Evolutionary conservation across 148 eudicot genomes (phyloP).

Genomic region (Beta vulgaris): DNA sequence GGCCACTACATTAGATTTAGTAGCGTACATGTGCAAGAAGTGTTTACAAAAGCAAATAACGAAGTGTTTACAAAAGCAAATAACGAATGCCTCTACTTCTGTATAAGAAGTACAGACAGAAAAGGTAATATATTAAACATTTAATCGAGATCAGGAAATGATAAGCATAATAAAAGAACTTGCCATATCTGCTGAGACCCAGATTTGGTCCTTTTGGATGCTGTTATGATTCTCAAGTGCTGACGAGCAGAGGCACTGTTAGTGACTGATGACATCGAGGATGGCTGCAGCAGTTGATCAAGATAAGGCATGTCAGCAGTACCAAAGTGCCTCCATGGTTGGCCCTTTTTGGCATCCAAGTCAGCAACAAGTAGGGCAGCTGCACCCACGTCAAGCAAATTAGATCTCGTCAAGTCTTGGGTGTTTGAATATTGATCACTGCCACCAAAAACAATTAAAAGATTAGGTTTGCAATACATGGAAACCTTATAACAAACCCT

Average conservation of each 20-base stretch:
- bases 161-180: constrained; percentile 28
- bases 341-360: constrained; percentile 79
- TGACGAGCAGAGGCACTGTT: constrained; percentile 80
- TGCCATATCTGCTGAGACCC: constrained; percentile 80
- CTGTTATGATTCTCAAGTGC: constrained; percentile 90
- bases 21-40: background rate
- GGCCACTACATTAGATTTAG: background rate
- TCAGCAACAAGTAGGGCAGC: constrained; percentile 92
- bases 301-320: constrained; percentile 92
- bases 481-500: constrained; percentile 10
- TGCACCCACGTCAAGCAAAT: constrained; percentile 93
- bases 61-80: background rate
- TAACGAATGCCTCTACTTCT: background rate
- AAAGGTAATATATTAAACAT: background rate
- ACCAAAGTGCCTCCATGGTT: constrained; percentile 78
- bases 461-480: constrained; percentile 14
- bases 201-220: constrained; percentile 75
- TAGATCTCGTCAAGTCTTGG: constrained; percentile 59
- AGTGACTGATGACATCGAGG: constrained; percentile 72
- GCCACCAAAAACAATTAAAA: constrained; percentile 26
- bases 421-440: constrained; percentile 60
- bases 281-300: constrained; percentile 93
- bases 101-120: background rate
- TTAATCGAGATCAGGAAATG: background rate
- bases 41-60: too few relatives aligned